Conservation (phyloP, 148 eudicot genomes). For the Camellia granthamiana region DNA sequence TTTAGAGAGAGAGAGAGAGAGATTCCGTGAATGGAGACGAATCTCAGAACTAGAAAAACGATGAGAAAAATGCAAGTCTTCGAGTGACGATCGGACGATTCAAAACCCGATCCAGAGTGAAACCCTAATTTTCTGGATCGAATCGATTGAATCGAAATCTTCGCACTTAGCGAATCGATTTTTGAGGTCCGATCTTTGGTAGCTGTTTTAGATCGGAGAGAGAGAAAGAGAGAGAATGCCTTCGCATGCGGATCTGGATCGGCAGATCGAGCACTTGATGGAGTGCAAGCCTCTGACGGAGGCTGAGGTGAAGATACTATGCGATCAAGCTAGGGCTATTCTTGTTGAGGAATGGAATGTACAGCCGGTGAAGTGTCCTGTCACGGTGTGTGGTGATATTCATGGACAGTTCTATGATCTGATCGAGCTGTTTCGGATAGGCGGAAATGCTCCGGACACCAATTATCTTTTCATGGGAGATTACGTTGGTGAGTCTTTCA, state of each 20-base stretch:
- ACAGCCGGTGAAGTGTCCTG: conserved; percentile 93
- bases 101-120: conserved; percentile 3
- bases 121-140: conserved; percentile 8
- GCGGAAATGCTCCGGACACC: conserved; percentile 87
- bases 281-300: conserved; percentile 86
- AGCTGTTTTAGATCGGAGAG: conserved; percentile 19
- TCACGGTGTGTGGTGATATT: conserved; percentile 92
- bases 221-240: conserved; percentile 38
- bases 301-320: conserved; percentile 71
- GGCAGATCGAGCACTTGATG: conserved; percentile 86
- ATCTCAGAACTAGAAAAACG: conserved; percentile 8
- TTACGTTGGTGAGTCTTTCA: conserved; percentile 69
- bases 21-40: conserved; percentile 26
- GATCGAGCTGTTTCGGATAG: conserved; percentile 85
- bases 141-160: conserved; percentile 11
- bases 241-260: conserved; percentile 74
- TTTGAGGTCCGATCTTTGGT: conserved; percentile 2
- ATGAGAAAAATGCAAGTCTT: neutral
- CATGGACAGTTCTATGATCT: conserved; percentile 95
- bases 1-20: conserved; percentile 3
- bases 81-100: conserved; percentile 6
- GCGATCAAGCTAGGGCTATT: conserved; percentile 88
- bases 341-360: conserved; percentile 95
- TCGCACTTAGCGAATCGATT: neutral
- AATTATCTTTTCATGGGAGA: conserved; percentile 96